Evolutionary conservation across 306 rosid species (phyloP).

Genomic region (Cotoneaster glaucophyllus): DNA sequence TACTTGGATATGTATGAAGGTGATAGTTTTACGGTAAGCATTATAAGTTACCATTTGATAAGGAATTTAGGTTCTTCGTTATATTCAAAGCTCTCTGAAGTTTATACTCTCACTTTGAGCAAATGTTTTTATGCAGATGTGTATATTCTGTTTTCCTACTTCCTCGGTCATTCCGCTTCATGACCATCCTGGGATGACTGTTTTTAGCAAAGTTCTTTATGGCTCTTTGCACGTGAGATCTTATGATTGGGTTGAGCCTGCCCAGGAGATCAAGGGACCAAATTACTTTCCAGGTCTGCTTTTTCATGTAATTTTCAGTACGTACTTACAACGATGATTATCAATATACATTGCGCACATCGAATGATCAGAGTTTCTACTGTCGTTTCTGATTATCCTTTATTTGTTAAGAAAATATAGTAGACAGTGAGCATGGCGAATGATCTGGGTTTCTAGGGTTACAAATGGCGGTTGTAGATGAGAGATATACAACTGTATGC

Average conservation of each 20-base stretch:
- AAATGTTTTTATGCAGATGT: slow-evolving; percentile 57
- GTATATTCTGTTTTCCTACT: slow-evolving; percentile 86
- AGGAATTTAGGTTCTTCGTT: not conserved
- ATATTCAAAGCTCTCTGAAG: not conserved
- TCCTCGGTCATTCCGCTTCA: slow-evolving; percentile 88
- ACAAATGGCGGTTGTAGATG: not conserved
- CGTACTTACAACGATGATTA: not conserved
- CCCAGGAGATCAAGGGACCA: slow-evolving; percentile 52
- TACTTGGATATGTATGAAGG: slow-evolving; percentile 64
- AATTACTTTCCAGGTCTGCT: slow-evolving; percentile 47
- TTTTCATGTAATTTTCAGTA: slow-evolving; percentile 10
- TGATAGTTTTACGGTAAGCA: slow-evolving; percentile 62
- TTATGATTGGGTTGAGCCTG: slow-evolving; percentile 95
- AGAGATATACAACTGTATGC: not conserved
- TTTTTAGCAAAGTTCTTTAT: slow-evolving; percentile 85
- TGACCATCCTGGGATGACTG: slow-evolving; percentile 97
- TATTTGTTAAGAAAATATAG: not conserved
- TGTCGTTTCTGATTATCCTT: not conserved
- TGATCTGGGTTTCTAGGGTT: no score
- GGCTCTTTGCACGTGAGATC: slow-evolving; percentile 96
- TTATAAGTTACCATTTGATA: not conserved
- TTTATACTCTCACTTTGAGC: not conserved
- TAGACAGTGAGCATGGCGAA: not conserved
- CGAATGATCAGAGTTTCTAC: not conserved
- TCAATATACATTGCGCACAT: not conserved